These are phyloP conservation scores for Cordyceps fumosorosea DNA, from an alignment of 2,329 filamentous ascomycete species.

Conservation along the genomic window DNA sequence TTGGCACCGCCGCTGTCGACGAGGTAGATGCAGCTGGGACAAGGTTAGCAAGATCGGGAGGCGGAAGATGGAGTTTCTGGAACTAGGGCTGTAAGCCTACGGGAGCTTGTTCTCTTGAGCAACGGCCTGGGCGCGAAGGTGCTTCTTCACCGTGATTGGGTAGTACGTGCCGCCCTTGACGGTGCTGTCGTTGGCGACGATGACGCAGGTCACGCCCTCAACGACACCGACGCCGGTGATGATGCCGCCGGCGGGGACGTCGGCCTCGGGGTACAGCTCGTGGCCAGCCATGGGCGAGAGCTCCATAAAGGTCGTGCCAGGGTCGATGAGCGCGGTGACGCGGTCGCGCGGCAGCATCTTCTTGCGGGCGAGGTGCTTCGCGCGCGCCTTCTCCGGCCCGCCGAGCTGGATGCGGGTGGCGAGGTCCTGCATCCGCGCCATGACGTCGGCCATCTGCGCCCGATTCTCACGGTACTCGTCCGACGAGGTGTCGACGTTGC, in stretches of 20 bases:
- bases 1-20: constrained; percentile 96
- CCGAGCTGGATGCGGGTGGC: constrained; percentile 68
- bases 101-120: constrained; percentile 77
- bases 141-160: constrained; percentile 96
- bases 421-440: constrained; percentile 60
- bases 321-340: constrained; percentile 79
- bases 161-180: constrained; percentile 98
- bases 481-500: constrained; percentile 68
- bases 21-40: constrained; percentile 73
- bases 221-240: constrained; percentile 89
- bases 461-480: constrained; percentile 77
- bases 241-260: constrained; percentile 84
- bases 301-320: constrained; percentile 85
- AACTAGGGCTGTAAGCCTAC: constrained; percentile 33
- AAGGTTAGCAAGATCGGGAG: neutral
- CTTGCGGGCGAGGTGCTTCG: constrained; percentile 79
- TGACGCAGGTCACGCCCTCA: constrained; percentile 84
- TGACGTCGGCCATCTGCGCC: constrained; percentile 66
- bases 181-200: constrained; percentile 93
- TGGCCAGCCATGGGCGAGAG: constrained; percentile 88
- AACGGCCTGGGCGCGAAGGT: constrained; percentile 83
- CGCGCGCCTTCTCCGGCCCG: constrained; percentile 71
- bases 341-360: constrained; percentile 95
- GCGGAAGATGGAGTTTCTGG: neutral
- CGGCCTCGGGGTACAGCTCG: constrained; percentile 77